Evolutionary conservation across 2,329 filamentous ascomycete species (phyloP), one percentile per base, ranked within the genome.

Genomic region (Talaromyces sp.): DNA sequence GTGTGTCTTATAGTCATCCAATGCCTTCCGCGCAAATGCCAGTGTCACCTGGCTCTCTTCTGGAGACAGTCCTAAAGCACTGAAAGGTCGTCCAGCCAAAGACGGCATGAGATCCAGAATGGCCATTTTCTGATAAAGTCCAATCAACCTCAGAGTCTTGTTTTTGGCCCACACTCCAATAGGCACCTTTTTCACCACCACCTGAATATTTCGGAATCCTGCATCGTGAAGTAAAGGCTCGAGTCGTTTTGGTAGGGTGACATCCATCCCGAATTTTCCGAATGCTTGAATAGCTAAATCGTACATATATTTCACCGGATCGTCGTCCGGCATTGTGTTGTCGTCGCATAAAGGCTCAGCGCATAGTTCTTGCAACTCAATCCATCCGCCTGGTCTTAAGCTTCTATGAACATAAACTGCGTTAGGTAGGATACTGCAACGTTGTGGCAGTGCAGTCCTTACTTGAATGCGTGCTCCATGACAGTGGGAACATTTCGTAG

Each of bases 331-430:
- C 59, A 65, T 65, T 24, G 61, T 60, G 59, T 71, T 75, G 64
- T 82, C 80, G 41, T 77, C 74, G 43, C 76, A 78, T 63, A 75
- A 73, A 35, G 61, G 59, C 39, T 60, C 43, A 3, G 35, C 54
- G 24, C 41, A 52, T 27, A 64, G 33, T n/a, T 65, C 59, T 43
- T 62, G 63, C 7, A 65, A 14, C 24, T 65, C 59, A 19, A 65
- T 24, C 54, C 61, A 66, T 8, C 65, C 65, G 4, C 62, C 65
- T 13, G 65, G 62, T n/a, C 11, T 64, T 22, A 64, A 24, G 11
- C 45, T 70, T 47, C 60, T 62, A 56, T 22, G 24, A 11, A 31
- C 4, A 31, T 35, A 48, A 8, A n/a, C 13, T 9, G 24, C 14
- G 19, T 59, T 59, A 59, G 39, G 31, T 14, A 33, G 0, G 24